Evolutionary conservation across 495 filamentous ascomycete species (phyloP).

Genomic region (Podospora pseudoanserina): DNA sequence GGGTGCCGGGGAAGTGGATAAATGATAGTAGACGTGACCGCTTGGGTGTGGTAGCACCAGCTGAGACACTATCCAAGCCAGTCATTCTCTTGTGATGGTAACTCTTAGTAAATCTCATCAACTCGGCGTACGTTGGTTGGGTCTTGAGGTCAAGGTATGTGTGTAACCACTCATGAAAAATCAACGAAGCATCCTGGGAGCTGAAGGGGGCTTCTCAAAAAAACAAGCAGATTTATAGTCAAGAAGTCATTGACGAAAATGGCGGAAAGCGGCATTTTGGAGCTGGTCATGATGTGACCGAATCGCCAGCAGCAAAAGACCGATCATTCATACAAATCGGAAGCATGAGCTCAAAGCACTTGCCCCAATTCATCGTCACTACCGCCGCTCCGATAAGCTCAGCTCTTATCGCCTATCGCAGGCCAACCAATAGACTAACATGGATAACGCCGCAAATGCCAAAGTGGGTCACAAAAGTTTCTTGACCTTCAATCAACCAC

Average conservation of each 20-base stretch:
- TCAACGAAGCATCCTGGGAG: background rate
- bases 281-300: background rate
- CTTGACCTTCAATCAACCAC: constrained; percentile 8
- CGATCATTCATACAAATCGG: background rate
- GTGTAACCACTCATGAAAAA: background rate
- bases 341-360: background rate
- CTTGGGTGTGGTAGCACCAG: background rate
- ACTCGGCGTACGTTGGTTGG: background rate
- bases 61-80: background rate
- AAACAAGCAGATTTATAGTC: background rate
- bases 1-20: constrained; percentile 30
- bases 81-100: background rate
- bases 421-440: background rate
- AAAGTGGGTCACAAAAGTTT: constrained; percentile 19
- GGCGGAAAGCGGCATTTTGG: background rate
- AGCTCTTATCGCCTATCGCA: constrained; percentile 5
- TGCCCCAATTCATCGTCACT: background rate
- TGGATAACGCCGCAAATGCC: background rate
- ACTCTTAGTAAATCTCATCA: background rate
- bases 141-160: background rate
- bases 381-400: background rate
- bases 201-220: background rate
- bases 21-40: background rate
- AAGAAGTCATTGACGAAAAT: background rate
- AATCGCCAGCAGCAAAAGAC: background rate